Base-by-base conservation (phyloP, 176 grass and related monocot genomes). In the Paspalum vaginatum region DNA sequence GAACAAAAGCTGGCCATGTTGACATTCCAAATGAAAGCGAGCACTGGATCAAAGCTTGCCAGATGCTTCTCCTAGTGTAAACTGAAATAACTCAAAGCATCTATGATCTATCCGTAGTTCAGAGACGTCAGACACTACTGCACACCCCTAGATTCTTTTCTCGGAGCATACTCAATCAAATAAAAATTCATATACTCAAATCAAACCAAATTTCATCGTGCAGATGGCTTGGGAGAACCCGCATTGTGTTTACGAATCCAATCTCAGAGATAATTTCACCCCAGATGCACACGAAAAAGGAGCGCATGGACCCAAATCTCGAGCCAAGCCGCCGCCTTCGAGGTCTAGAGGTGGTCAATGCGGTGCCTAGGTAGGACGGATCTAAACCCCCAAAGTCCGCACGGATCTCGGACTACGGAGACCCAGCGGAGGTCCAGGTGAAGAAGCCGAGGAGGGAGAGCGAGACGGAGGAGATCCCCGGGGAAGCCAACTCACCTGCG, bases 361-460 rank as follows among this genome's bases (percentile, higher is more conserved):
- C 74, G 37, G 85, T 9, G n/a, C 1, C 8, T 16, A 42, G n/a
- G n/a, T n/a, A n/a, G 43, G 47, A 8, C 74, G 56, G 72, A 76
- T 87, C 85, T 82, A 25, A n/a, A 11, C 22, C 4, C 20, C 53
- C 53, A 11, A 27, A 43, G 1, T 45, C 18, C 47, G 45, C 48
- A n/a, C 65, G 79, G 85, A 87, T 83, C 80, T 82, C 76, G 18
- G 62, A 21, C 11, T 20, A 55, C 10, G 22, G 7, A 6, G 5
- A 18, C 17, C 14, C 21, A 51, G 9, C 7, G 1, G 5, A 57
- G 42, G 15, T 48, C 14, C 18, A 8, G 20, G 44, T 4, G 24
- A 77, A 38, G 55, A 20, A 78, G 60, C 0, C 45, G 1, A 53
- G 9, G 11, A 3, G 15, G 11, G 40, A 38, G 14, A 15, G 24